Evolutionary conservation across 106 monocot genomes (phyloP).

Genomic region (Vanilla planifolia): DNA sequence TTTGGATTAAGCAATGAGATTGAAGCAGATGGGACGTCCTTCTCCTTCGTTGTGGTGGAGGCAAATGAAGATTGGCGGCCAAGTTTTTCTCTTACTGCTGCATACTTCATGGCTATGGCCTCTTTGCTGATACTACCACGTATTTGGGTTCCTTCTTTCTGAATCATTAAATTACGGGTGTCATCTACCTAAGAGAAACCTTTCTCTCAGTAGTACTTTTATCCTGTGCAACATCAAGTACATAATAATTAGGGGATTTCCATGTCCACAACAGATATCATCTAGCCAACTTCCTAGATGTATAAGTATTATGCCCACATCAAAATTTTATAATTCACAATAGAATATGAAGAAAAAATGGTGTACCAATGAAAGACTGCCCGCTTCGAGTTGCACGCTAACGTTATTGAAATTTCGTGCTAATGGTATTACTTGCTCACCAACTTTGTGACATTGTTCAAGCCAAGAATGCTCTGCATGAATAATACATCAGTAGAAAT

Average conservation of each 20-base stretch:
- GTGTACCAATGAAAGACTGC: constrained; percentile 29
- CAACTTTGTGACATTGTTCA: constrained; percentile 90
- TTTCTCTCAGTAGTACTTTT: constrained; percentile 28
- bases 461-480: constrained; percentile 83
- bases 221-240: constrained; percentile 36
- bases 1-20: constrained; percentile 59
- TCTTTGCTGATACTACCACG: constrained; percentile 43
- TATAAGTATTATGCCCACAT: no score
- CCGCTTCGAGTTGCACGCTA: constrained; percentile 61
- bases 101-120: constrained; percentile 58
- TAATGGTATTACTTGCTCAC: constrained; percentile 91
- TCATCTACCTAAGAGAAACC: constrained; percentile 21
- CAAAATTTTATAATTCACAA: no score
- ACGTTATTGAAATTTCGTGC: constrained; percentile 80
- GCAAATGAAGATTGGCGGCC: constrained; percentile 14
- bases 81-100: constrained; percentile 28
- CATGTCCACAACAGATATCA: not conserved
- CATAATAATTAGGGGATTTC: not conserved
- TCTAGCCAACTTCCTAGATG: not conserved
- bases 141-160: constrained; percentile 29
- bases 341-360: no score
- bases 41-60: constrained; percentile 24
- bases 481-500: not conserved
- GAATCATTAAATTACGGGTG: constrained; percentile 23
- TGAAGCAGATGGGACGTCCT: constrained; percentile 35